Base-by-base conservation (phyloP, 169 alveolate genomes). In the Perkinsus marinus region DNA sequence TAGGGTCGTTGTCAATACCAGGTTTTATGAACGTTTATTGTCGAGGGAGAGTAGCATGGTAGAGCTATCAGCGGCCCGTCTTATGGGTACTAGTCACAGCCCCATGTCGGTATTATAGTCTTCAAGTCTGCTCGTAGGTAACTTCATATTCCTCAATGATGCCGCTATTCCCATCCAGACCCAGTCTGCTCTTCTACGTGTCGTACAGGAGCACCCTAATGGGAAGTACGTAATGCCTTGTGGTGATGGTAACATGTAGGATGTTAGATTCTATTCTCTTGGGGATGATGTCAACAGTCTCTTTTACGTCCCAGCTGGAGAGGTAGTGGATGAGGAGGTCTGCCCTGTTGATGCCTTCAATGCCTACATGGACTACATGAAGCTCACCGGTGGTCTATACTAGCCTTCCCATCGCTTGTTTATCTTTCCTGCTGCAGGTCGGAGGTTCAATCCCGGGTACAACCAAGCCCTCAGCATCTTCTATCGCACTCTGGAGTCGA, bases 221-320 rank as follows among this genome's bases (percentile, higher is more conserved):
- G 90, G 90, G 39, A 36, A 38, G 90, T 69, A 38, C 26, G 90
- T 36, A 38, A 2, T 26, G 39, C 37, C 39, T 10, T 30, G 90
- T 38, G 90, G 34, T 0, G 41, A 38, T n/a, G 39, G 39, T 13
- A 13, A 39, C 0, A 30, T 36, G 90, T 36, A 3, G 16, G 39
- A 7, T 3, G 43, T 10, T 13, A 90, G 91, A 90, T 41, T 91
- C 92, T 90, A 34, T 43, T 90, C 92, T 5, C 93, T 93, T 16
- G 95, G 95, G 30, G 93, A 89, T 10, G 95, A 93, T 89, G 95
- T 93, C 30, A 92, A 89, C 89, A 92, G 93, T 13, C 89, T 93
- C 46, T 93, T 92, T 91, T 93, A 89, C 43, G 92, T 92, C 37
- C 95, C 93, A 2, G 68, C 68, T n/a, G 90, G 10, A 0, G 92